Evolutionary conservation across 768 basidiomycete species (phyloP).

Genomic region (Lactarius trivialis): DNA sequence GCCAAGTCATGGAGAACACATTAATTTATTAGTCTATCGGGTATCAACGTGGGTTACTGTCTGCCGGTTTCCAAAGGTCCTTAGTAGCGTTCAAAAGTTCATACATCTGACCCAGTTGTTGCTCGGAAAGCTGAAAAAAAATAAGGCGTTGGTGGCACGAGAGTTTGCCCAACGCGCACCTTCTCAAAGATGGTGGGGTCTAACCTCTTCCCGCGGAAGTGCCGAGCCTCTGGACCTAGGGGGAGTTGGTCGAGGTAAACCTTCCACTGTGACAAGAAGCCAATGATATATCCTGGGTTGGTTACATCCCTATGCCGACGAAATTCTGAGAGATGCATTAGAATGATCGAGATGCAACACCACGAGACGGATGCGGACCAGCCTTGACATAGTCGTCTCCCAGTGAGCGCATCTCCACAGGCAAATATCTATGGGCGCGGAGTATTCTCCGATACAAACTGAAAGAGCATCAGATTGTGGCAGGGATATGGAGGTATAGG

Average conservation of each 20-base stretch:
- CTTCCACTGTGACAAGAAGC: slow-evolving; percentile 95
- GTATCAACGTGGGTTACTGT: background rate
- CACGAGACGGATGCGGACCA: slow-evolving; percentile 21
- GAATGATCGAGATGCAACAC: background rate
- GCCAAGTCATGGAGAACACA: too few species aligned
- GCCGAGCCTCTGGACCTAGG: slow-evolving; percentile 36
- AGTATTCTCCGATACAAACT: slow-evolving; percentile 42
- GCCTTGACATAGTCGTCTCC: slow-evolving; percentile 44
- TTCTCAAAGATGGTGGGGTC: slow-evolving; percentile 72
- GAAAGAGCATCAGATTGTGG: background rate
- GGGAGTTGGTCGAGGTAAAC: slow-evolving; percentile 75
- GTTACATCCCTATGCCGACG: slow-evolving; percentile 69
- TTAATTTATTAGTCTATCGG: background rate
- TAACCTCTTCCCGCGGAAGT: slow-evolving; percentile 58
- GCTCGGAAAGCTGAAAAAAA: slow-evolving; percentile 64
- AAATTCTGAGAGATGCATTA: slow-evolving; percentile 56
- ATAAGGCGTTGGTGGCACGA: slow-evolving; percentile 1
- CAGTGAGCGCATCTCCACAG: slow-evolving; percentile 40
- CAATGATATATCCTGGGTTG: slow-evolving; percentile 89
- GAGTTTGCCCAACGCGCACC: slow-evolving; percentile 35
- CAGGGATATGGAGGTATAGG: background rate
- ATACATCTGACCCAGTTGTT: slow-evolving; percentile 90
- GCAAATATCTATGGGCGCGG: slow-evolving; percentile 36
- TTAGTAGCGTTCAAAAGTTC: slow-evolving; percentile 91
- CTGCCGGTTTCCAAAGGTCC: slow-evolving; percentile 71